Evolutionary conservation across 1,139 yeast species (phyloP), one percentile per base, ranked within the genome.

Genomic region (Debaryomyces sp.): DNA sequence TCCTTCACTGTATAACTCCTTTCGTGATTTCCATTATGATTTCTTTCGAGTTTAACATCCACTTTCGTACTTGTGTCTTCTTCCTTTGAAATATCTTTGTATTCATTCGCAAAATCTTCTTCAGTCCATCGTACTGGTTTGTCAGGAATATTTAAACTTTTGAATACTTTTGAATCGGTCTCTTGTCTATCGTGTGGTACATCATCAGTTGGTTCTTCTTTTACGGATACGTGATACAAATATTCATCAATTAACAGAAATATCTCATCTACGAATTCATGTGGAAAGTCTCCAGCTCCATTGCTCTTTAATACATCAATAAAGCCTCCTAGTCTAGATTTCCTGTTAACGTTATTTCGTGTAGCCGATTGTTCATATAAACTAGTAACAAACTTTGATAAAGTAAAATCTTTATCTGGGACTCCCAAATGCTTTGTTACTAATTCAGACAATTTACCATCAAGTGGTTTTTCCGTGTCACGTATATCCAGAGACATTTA

Each of bases 201-300:
- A 15, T 36, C 34, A 13, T 22, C 29, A 41, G 21, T 33, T 15
- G 29, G 32, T 4, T 32, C 41, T 22, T 38, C 30, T 23, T 38
- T 37, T n/a, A 23, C 21, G 6, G 26, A 23, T 5, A 5, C 10
- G 7, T 30, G 24, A n/a, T 18, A 27, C 22, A 21, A 9, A 29
- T 40, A 17, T 8, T 24, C 17, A 22, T 41, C 45, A 8, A 52
- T 21, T 12, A 67, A 47, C 6, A 70, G 67, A 50, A 70, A 67
- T 8, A 67, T 62, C 34, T 71, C 71, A 12, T 63, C 63, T 2
- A 83, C 62, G 52, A 82, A 76, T 51, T 59, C 68, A 5, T 60
- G 65, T 0, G 84, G 77, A 50, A 87, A 81, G 9, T 70, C 76
- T n/a, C 81, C 87, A 17, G 88, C 89, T 0, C 90, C 94, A 61